Evolutionary conservation across 371 early-diverging fungal genomes (phyloP).

Genomic region (Saksenaea oblongispora): DNA sequence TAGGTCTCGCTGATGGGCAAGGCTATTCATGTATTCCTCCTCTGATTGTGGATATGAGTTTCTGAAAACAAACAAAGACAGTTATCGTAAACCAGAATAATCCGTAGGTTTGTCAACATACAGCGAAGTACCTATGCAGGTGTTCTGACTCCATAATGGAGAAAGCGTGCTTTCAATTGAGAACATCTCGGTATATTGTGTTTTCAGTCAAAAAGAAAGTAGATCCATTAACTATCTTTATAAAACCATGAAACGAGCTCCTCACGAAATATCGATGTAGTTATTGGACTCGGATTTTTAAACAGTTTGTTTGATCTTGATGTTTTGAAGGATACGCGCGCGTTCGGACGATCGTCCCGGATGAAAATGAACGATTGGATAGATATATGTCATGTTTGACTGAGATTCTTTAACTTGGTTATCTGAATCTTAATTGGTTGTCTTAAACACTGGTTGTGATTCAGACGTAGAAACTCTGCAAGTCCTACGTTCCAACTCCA

Average conservation of each 20-base stretch:
- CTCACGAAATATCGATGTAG: background rate
- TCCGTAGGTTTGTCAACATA: background rate
- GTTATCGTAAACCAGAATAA: background rate
- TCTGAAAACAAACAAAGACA: background rate
- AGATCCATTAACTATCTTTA: background rate
- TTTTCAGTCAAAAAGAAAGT: background rate
- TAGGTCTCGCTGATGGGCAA: conserved; percentile 59
- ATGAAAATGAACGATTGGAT: too few relatives aligned
- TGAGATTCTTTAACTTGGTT: too few relatives aligned
- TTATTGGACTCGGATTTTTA: background rate
- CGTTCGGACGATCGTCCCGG: too few relatives aligned
- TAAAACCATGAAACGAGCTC: background rate
- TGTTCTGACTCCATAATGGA: background rate
- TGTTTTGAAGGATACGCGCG: too few relatives aligned
- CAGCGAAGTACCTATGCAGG: background rate
- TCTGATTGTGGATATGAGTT: background rate
- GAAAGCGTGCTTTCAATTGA: background rate
- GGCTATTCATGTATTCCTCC: conserved; percentile 12
- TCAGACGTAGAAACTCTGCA: too few relatives aligned
- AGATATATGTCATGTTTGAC: too few relatives aligned
- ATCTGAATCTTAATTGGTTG: too few relatives aligned
- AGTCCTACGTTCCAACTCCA: too few relatives aligned
- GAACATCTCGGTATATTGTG: background rate
- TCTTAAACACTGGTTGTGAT: too few relatives aligned
- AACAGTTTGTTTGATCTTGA: too few relatives aligned